Conservation (phyloP, 177 flowering plant genomes). For the Telopea speciosissima region DNA sequence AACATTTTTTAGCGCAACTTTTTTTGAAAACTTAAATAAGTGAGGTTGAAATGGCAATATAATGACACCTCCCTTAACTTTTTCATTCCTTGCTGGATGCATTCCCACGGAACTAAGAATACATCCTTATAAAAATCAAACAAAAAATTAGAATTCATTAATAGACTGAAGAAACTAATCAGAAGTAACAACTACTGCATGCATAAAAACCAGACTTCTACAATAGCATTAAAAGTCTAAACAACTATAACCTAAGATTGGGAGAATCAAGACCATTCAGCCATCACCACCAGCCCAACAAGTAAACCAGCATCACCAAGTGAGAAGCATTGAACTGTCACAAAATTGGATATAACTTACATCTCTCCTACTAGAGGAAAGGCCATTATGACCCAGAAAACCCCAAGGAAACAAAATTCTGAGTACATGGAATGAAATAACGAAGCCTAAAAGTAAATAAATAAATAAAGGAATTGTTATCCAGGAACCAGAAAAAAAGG, state of each 20-base stretch:
- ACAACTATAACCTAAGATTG: neutral
- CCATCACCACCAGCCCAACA: neutral
- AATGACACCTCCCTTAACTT: neutral
- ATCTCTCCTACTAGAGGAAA: neutral
- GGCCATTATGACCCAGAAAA: neutral
- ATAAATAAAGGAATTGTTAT: no score
- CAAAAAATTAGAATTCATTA: neutral
- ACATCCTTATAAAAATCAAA: neutral
- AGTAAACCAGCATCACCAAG: neutral
- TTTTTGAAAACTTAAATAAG: neutral
- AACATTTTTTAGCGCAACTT: constrained; percentile 13
- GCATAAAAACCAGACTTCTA: neutral
- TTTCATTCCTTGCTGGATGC: constrained; percentile 3
- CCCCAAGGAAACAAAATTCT: neutral
- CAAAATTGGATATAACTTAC: neutral
- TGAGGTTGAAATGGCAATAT: neutral
- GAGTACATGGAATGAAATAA: neutral
- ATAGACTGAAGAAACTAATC: neutral
- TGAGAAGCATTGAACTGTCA: neutral
- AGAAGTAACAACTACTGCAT: neutral
- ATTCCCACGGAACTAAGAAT: neutral
- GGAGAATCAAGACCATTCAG: neutral
- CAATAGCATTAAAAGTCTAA: neutral
- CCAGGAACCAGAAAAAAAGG: neutral
- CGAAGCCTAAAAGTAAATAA: neutral